phyloP scores from a whole-genome alignment of 1,284 basidiomycete species.

The Peniophora sp. region DNA sequence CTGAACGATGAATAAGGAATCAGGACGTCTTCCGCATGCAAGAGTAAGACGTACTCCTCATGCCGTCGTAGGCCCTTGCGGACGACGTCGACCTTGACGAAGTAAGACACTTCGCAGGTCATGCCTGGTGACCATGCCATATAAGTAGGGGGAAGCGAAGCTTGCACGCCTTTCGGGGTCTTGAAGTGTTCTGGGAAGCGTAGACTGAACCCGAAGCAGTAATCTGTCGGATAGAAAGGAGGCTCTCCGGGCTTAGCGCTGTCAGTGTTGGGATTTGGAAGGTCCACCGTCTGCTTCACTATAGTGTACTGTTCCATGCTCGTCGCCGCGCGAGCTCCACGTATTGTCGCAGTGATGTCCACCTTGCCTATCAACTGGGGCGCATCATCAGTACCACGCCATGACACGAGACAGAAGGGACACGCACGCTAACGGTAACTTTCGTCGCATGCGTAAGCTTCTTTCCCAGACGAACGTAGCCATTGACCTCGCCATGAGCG shows the following conservation, averaged over 20 bases:
- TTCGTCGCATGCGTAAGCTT: slow-evolving; percentile 26
- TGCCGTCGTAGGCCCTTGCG: slow-evolving; percentile 32
- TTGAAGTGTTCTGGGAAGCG: slow-evolving; percentile 25
- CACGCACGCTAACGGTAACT: slow-evolving; percentile 28
- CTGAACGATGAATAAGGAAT: slow-evolving; percentile 10
- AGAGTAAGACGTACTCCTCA: slow-evolving; percentile 30
- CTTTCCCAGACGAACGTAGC: slow-evolving; percentile 27
- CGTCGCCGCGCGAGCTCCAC: slow-evolving; percentile 13
- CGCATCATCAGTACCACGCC: slow-evolving; percentile 1
- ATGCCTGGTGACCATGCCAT: slow-evolving; percentile 27
- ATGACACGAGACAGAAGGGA: background rate
- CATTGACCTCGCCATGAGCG: slow-evolving; percentile 29
- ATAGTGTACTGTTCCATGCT: slow-evolving; percentile 16
- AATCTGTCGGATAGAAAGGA: slow-evolving; percentile 17
- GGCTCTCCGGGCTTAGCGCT: too few species aligned
- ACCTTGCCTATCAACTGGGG: slow-evolving; percentile 31
- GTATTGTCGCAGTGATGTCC: slow-evolving; percentile 24
- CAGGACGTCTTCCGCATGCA: slow-evolving; percentile 2
- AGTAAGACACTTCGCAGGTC: slow-evolving; percentile 31
- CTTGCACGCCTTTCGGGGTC: slow-evolving; percentile 10
- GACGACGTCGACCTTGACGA: slow-evolving; percentile 29
- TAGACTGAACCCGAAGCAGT: slow-evolving; percentile 29
- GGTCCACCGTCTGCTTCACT: slow-evolving; percentile 23
- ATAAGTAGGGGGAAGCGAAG: slow-evolving; percentile 32
- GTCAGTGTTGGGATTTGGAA: slow-evolving; percentile 11